Evolutionary conservation across 805 yeast species (phyloP).

Genomic region (Starmera quercuum): DNA sequence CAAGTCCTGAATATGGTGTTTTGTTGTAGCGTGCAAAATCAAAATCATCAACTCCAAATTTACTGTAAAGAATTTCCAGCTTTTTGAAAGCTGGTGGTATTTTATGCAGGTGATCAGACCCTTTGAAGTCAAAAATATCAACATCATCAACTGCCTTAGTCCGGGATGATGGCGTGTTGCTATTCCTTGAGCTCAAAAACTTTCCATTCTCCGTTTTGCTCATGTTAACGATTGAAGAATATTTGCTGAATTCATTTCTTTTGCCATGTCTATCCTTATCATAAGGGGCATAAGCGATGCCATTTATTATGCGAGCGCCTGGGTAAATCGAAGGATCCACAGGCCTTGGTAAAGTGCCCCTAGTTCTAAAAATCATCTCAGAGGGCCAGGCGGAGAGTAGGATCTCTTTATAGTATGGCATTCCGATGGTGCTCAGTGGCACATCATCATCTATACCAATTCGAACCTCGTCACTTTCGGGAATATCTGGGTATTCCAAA

Average conservation of each 20-base stretch:
- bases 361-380: slow-evolving; percentile 50
- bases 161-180: slow-evolving; percentile 3
- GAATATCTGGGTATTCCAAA: slow-evolving; percentile 49
- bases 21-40: slow-evolving; percentile 81
- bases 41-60: slow-evolving; percentile 90
- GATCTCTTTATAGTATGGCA: slow-evolving; percentile 78
- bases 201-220: slow-evolving; percentile 27
- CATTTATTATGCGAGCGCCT: slow-evolving; percentile 26
- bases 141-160: slow-evolving; percentile 11
- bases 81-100: slow-evolving; percentile 73
- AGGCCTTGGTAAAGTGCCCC: slow-evolving; percentile 50
- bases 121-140: slow-evolving; percentile 23
- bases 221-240: slow-evolving; percentile 24
- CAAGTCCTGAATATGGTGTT: slow-evolving; percentile 76
- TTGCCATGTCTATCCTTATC: slow-evolving; percentile 50
- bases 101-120: slow-evolving; percentile 22
- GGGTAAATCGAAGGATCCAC: slow-evolving; percentile 40
- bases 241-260: slow-evolving; percentile 40
- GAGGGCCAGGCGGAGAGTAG: slow-evolving; percentile 77
- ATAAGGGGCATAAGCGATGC: slow-evolving; percentile 41
- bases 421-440: slow-evolving; percentile 69
- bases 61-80: slow-evolving; percentile 73
- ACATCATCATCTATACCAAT: slow-evolving; percentile 34
- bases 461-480: slow-evolving; percentile 24
- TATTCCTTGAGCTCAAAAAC: slow-evolving; percentile 50